These are phyloP conservation scores for Seminavis robusta DNA, from an alignment of 108 stramenopile species.

Conservation along the genomic window DNA sequence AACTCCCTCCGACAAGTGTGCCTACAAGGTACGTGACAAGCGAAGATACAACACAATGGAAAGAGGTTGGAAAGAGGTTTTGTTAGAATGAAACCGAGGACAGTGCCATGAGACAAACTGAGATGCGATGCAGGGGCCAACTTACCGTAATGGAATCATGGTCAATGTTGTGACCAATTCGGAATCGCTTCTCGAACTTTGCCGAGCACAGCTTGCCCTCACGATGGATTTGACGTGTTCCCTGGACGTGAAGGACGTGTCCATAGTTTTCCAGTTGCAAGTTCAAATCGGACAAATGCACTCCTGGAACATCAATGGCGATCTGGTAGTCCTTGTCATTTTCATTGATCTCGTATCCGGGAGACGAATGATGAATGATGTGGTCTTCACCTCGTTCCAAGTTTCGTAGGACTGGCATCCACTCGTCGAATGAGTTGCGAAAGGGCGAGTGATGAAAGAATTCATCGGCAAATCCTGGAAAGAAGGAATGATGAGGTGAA, in stretches of 20 bases:
- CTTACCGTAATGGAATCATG: background rate
- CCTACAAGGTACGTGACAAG: too few species aligned
- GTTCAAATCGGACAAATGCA: slow-evolving; percentile 50
- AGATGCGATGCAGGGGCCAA: too few species aligned
- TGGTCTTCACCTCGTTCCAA: background rate
- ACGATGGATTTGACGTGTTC: slow-evolving; percentile 1
- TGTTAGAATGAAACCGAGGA: too few species aligned
- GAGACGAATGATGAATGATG: slow-evolving; percentile 18
- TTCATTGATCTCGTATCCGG: slow-evolving; percentile 59
- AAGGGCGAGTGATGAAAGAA: slow-evolving; percentile 20
- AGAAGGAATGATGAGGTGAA: too few species aligned
- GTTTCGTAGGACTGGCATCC: background rate
- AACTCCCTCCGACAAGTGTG: too few species aligned
- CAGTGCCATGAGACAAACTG: too few species aligned
- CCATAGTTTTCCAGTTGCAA: slow-evolving; percentile 39
- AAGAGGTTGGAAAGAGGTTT: too few species aligned
- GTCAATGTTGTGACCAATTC: background rate
- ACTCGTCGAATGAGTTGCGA: slow-evolving; percentile 10
- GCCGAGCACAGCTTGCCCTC: background rate
- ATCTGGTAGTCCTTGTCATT: slow-evolving; percentile 54
- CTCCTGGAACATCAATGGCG: slow-evolving; percentile 62
- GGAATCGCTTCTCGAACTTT: slow-evolving; percentile 6
- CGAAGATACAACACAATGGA: too few species aligned
- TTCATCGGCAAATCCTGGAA: background rate
- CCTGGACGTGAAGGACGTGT: slow-evolving; percentile 24